Evolutionary conservation across 805 yeast species (phyloP).

Genomic region (Priceomyces melissophilus): DNA sequence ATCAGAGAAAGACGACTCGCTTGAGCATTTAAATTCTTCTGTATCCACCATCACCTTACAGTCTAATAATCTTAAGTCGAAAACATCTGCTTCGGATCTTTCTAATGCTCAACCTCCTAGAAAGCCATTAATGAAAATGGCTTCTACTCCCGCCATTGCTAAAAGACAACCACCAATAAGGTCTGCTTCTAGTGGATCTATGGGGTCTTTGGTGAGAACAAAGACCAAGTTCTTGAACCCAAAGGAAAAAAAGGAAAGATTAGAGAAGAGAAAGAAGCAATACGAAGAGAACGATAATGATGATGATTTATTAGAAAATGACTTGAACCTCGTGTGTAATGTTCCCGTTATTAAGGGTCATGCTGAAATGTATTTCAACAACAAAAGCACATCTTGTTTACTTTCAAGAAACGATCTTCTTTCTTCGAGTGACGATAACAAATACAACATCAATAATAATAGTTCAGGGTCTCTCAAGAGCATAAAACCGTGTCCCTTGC

Average conservation of each 20-base stretch:
- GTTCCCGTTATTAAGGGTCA: conserved; percentile 40
- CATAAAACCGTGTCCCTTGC: conserved; percentile 27
- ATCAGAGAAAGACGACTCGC: conserved; percentile 5
- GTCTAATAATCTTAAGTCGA: neutral
- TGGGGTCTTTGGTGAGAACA: conserved; percentile 24
- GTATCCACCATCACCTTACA: conserved; percentile 17
- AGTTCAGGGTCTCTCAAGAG: conserved; percentile 13
- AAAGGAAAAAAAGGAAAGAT: conserved; percentile 37
- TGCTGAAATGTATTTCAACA: conserved; percentile 26
- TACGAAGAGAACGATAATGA: conserved; percentile 42
- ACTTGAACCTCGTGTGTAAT: conserved; percentile 39
- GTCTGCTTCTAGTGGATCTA: conserved; percentile 11
- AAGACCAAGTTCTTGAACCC: conserved; percentile 33
- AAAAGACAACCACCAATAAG: conserved; percentile 5
- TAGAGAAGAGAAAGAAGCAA: conserved; percentile 32
- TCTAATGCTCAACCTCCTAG: neutral
- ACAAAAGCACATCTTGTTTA: conserved; percentile 12
- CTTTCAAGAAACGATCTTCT: conserved; percentile 26
- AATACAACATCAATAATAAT: conserved; percentile 17
- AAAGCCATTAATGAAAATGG: neutral
- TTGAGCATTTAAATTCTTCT: conserved; percentile 11
- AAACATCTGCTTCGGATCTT: conserved; percentile 1
- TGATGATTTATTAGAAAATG: conserved; percentile 36
- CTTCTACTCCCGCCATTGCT: neutral
- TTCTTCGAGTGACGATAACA: conserved; percentile 20